These are phyloP conservation scores for Scheffersomyces stipitis DNA, from an alignment of 805 yeast genomes.

Conservation along the genomic window DNA sequence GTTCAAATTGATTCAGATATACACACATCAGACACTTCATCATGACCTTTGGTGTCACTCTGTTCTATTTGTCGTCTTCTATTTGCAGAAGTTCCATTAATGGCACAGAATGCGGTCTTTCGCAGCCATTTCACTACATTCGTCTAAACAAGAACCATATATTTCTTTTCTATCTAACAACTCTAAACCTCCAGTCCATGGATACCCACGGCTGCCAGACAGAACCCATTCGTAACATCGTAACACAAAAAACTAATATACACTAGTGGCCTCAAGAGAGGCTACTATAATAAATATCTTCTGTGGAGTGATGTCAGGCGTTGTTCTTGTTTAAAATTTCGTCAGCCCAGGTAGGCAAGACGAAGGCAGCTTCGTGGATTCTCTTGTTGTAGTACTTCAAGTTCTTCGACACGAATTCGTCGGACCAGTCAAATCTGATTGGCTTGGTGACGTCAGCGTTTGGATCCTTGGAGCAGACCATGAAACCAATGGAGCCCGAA, in stretches of 20 bases:
- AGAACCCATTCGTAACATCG: neutral
- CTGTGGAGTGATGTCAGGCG: conserved; percentile 6
- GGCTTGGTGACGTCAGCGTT: conserved; percentile 67
- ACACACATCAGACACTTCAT: too few species aligned
- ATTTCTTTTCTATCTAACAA: too few species aligned
- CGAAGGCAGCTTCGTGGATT: conserved; percentile 86
- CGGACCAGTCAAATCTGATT: conserved; percentile 56
- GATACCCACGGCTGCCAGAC: too few species aligned
- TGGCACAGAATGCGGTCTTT: too few species aligned
- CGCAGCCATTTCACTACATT: too few species aligned
- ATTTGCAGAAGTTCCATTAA: too few species aligned
- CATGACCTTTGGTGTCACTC: too few species aligned
- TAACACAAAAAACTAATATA: too few species aligned
- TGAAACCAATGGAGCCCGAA: conserved; percentile 96
- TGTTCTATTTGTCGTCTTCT: too few species aligned
- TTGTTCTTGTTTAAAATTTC: conserved; percentile 34
- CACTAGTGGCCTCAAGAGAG: neutral
- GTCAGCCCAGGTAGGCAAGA: conserved; percentile 89
- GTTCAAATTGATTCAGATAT: too few species aligned
- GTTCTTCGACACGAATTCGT: conserved; percentile 60
- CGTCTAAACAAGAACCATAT: too few species aligned
- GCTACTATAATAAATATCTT: neutral
- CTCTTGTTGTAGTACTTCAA: conserved; percentile 80
- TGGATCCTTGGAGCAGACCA: conserved; percentile 86
- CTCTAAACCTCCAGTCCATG: too few species aligned